Evolutionary conservation across 2,329 filamentous ascomycete genomes (phyloP).

Genomic region (Diaporthe australafricana): DNA sequence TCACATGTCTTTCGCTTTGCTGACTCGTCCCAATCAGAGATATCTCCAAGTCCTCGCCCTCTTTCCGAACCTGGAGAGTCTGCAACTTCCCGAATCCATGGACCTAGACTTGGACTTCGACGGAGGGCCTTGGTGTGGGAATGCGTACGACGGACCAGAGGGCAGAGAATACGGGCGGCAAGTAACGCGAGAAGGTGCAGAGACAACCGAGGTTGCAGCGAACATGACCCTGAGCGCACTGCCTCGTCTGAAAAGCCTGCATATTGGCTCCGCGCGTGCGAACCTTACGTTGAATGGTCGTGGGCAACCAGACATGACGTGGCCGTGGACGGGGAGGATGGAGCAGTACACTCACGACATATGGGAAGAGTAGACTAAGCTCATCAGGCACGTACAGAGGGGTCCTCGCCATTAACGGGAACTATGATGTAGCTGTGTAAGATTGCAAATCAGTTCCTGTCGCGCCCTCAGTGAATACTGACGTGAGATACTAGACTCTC

Average conservation of each 20-base stretch:
- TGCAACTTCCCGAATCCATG: neutral
- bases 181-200: neutral
- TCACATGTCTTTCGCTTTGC: neutral
- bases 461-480: no score
- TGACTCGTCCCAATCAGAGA: neutral
- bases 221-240: neutral
- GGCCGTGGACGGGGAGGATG: slow-evolving; percentile 14
- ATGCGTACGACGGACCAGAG: neutral
- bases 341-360: neutral
- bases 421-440: neutral
- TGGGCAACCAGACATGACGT: neutral
- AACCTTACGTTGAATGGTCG: neutral
- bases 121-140: neutral
- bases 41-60: neutral
- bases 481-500: no score
- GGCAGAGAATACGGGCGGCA: neutral
- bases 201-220: neutral
- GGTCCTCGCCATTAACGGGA: no score
- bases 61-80: neutral
- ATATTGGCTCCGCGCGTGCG: neutral
- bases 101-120: neutral
- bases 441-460: no score
- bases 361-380: neutral
- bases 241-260: neutral
- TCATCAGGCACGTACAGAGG: neutral